Evolutionary conservation across 768 basidiomycete species (phyloP).

Genomic region (Gymnopilus dilepis): DNA sequence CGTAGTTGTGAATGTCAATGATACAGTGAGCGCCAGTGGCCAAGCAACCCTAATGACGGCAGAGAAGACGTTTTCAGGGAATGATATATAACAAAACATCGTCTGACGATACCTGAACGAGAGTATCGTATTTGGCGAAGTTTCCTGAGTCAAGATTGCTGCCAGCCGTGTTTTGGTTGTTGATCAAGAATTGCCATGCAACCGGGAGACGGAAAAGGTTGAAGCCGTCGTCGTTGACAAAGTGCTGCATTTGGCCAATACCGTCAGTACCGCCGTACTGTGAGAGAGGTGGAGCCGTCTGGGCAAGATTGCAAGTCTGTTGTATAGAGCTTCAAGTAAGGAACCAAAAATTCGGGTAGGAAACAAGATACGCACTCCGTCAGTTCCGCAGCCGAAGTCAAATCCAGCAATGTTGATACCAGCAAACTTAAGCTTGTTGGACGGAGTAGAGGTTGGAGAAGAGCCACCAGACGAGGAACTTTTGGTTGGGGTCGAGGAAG

Average conservation of each 20-base stretch:
- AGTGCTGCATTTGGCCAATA: conserved; percentile 66
- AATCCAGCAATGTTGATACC: conserved; percentile 63
- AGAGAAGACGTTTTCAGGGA: not conserved
- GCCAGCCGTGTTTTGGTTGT: conserved; percentile 35
- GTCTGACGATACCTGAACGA: conserved; percentile 45
- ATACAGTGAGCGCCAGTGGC: conserved; percentile 55
- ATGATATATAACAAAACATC: not conserved
- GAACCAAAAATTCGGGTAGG: not conserved
- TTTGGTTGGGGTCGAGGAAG: conserved; percentile 17
- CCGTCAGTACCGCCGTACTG: conserved; percentile 52
- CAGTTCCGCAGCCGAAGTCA: conserved; percentile 55
- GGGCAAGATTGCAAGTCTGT: conserved; percentile 39
- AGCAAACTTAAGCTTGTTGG: conserved; percentile 40
- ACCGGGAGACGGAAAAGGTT: conserved; percentile 65
- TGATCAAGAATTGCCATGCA: conserved; percentile 60
- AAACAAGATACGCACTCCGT: conserved; percentile 35
- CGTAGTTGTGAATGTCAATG: conserved; percentile 68
- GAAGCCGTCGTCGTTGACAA: conserved; percentile 57
- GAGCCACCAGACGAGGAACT: conserved; percentile 5
- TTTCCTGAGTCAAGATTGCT: conserved; percentile 47
- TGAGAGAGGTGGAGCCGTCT: conserved; percentile 49
- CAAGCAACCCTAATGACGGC: conserved; percentile 41
- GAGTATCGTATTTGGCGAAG: conserved; percentile 54
- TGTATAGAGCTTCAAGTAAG: not conserved
- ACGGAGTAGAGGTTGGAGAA: conserved; percentile 25